Conservation (phyloP, 2,329 filamentous ascomycete species). For the Hyphodiscus sp. region DNA sequence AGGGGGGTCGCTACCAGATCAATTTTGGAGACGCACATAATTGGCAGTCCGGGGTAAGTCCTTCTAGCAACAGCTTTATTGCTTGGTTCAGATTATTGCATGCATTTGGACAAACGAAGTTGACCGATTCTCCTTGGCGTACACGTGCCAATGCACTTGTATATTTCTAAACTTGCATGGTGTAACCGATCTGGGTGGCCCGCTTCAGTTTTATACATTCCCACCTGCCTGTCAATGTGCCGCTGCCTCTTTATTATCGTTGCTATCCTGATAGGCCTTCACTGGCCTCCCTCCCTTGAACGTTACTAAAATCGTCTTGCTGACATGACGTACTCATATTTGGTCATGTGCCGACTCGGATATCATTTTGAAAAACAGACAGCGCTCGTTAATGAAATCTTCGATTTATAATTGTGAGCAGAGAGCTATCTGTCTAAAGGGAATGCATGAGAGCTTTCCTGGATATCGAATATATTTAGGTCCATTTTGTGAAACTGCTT, state of each 20-base stretch:
- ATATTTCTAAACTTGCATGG: conserved; percentile 39
- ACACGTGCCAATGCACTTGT: conserved; percentile 46
- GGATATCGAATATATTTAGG: not conserved
- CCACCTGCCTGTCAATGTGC: not conserved
- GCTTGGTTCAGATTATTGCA: not conserved
- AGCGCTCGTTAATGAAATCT: not conserved
- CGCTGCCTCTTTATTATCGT: too few relatives aligned
- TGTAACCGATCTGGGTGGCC: conserved; percentile 19
- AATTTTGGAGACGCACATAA: conserved; percentile 40
- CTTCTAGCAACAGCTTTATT: not conserved
- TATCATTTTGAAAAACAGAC: too few relatives aligned
- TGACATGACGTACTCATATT: too few relatives aligned
- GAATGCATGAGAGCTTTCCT: not conserved
- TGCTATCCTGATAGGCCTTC: too few relatives aligned
- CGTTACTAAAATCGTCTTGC: too few relatives aligned
- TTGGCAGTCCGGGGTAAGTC: conserved; percentile 33
- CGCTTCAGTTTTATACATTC: not conserved
- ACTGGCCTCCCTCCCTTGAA: too few relatives aligned
- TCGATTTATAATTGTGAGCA: not conserved
- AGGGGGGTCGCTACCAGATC: conserved; percentile 42
- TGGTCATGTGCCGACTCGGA: too few relatives aligned
- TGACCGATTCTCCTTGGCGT: conserved; percentile 28
- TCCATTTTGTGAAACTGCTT: not conserved
- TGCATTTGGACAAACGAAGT: conserved; percentile 1
- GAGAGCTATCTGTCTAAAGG: not conserved